Evolutionary conservation across 1,139 yeast species (phyloP).

Genomic region (Geotrichum europaeum): DNA sequence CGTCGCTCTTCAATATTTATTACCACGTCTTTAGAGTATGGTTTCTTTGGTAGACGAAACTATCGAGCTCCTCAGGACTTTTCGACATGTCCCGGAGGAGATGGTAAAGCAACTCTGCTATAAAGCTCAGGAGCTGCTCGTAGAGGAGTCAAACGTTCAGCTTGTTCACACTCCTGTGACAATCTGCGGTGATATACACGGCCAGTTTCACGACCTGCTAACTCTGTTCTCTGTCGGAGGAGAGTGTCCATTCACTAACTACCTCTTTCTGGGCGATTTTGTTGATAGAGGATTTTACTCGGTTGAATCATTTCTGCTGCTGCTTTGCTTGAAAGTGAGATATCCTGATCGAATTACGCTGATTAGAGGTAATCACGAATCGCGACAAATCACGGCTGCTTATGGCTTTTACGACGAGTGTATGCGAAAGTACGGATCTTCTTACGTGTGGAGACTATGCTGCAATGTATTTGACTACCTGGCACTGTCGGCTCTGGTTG

Average conservation of each 20-base stretch:
- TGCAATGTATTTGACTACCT: slow-evolving; percentile 83
- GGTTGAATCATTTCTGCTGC: slow-evolving; percentile 70
- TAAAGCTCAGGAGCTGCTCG: slow-evolving; percentile 83
- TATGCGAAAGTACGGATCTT: slow-evolving; percentile 86
- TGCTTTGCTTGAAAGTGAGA: slow-evolving; percentile 76
- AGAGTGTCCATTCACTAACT: slow-evolving; percentile 70
- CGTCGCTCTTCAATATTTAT: not conserved
- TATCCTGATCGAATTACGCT: slow-evolving; percentile 93
- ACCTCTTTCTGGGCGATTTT: slow-evolving; percentile 69
- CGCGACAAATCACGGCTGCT: slow-evolving; percentile 95
- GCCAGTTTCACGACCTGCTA: slow-evolving; percentile 87
- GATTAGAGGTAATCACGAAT: slow-evolving; percentile 93
- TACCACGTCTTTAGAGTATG: slow-evolving; percentile 2
- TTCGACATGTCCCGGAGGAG: slow-evolving; percentile 77
- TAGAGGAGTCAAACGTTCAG: slow-evolving; percentile 88
- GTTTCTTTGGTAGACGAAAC: slow-evolving; percentile 29
- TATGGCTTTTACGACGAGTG: slow-evolving; percentile 98
- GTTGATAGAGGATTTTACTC: slow-evolving; percentile 98
- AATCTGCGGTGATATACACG: slow-evolving; percentile 96
- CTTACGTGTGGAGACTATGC: slow-evolving; percentile 82
- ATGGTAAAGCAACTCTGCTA: slow-evolving; percentile 76
- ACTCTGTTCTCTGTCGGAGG: slow-evolving; percentile 84
- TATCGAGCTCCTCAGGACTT: slow-evolving; percentile 56
- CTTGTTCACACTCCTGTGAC: slow-evolving; percentile 95
- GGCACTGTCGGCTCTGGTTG: slow-evolving; percentile 86